phyloP scores from a whole-genome alignment of 257 asterid genomes.

The Solanum dulcamara region DNA sequence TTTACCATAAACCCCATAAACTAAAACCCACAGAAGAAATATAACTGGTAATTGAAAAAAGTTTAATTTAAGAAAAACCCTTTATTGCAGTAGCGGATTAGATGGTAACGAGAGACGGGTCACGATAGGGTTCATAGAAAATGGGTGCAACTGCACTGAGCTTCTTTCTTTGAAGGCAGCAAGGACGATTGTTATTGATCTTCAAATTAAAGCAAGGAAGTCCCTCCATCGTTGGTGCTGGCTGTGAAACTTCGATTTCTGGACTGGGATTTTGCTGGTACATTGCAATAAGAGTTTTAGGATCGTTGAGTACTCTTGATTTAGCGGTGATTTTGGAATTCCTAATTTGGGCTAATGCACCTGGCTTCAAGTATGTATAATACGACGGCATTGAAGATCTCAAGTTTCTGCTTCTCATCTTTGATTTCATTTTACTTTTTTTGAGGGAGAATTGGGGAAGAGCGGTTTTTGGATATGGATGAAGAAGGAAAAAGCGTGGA shows the following conservation, averaged over 20 bases:
- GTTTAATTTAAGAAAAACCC: neutral
- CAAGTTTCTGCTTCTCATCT: neutral
- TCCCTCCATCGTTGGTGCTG: conserved; percentile 18
- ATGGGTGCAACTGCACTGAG: conserved; percentile 37
- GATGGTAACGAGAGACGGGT: neutral
- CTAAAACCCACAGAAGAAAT: neutral
- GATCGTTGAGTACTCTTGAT: conserved; percentile 27
- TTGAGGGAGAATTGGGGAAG: neutral
- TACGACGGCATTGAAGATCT: conserved; percentile 5
- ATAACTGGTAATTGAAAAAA: neutral
- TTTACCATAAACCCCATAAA: neutral
- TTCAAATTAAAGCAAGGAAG: conserved; percentile 40
- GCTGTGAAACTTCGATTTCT: conserved; percentile 8
- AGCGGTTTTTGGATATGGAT: neutral
- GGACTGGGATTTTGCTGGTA: conserved; percentile 18
- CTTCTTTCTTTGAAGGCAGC: conserved; percentile 43
- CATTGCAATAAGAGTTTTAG: conserved; percentile 25
- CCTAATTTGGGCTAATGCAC: conserved; percentile 48
- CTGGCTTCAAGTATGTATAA: conserved; percentile 49
- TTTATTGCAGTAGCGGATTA: neutral
- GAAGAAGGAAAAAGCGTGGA: neutral
- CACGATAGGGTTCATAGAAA: conserved; percentile 22
- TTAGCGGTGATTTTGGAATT: conserved; percentile 45
- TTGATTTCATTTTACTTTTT: neutral
- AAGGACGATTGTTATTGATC: conserved; percentile 17